Evolutionary conservation across 495 filamentous ascomycete species (phyloP).

Genomic region (Aspergillus funiculosus): DNA sequence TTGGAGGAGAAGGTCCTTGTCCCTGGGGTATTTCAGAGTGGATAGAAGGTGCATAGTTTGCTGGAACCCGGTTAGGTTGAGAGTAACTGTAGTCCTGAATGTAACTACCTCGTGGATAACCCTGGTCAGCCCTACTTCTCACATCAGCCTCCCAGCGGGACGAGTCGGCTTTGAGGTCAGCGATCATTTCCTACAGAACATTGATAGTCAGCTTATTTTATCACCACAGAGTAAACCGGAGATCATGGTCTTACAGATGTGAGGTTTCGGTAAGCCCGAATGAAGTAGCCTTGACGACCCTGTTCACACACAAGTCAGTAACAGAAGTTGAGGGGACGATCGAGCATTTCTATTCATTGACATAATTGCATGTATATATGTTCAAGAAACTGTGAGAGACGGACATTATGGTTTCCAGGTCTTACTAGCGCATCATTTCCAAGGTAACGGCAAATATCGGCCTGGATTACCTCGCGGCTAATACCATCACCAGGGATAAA

Average conservation of each 20-base stretch:
- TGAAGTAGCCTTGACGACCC: slow-evolving; percentile 72
- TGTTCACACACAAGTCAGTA: slow-evolving; percentile 39
- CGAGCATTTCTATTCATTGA: slow-evolving; percentile 5
- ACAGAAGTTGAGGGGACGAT: slow-evolving; percentile 4
- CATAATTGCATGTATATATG: slow-evolving; percentile 1
- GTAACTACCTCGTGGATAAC: slow-evolving; percentile 44
- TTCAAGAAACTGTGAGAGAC: slow-evolving; percentile 27
- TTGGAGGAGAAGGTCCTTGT: slow-evolving; percentile 37
- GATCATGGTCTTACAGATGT: slow-evolving; percentile 55
- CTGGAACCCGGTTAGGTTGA: slow-evolving; percentile 34
- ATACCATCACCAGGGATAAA: slow-evolving; percentile 88
- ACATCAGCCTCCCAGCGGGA: slow-evolving; percentile 71
- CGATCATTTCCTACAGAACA: slow-evolving; percentile 70
- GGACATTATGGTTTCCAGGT: slow-evolving; percentile 76
- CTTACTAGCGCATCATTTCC: slow-evolving; percentile 86
- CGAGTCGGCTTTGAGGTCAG: slow-evolving; percentile 78
- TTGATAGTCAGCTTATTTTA: slow-evolving; percentile 20
- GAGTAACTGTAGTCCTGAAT: slow-evolving; percentile 40
- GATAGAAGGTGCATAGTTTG: slow-evolving; percentile 31
- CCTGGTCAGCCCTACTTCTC: slow-evolving; percentile 45
- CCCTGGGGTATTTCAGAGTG: slow-evolving; percentile 36
- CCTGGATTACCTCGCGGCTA: slow-evolving; percentile 87
- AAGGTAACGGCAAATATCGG: slow-evolving; percentile 91
- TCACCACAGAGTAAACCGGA: background rate
- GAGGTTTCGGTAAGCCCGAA: slow-evolving; percentile 80